Evolutionary conservation across 345 rosid species (phyloP).

Genomic region (Eucalyptus microcorys): DNA sequence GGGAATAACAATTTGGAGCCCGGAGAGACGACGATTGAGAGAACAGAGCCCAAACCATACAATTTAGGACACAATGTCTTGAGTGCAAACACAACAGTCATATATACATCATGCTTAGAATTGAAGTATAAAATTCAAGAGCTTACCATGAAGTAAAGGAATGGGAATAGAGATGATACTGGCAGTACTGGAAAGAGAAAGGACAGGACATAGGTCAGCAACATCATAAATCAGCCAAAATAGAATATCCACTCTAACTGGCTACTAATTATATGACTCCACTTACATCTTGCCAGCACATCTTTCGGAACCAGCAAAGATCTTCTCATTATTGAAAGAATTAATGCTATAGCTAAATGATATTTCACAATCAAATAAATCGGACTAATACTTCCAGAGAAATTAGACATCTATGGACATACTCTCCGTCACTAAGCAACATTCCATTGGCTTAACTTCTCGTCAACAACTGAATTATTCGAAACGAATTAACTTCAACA

Average conservation of each 20-base stretch:
- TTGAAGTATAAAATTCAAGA: neutral
- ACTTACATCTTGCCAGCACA: neutral
- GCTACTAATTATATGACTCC: neutral
- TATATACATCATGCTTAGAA: neutral
- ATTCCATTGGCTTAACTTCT: neutral
- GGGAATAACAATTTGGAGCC: neutral
- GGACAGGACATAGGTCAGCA: neutral
- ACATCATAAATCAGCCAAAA: neutral
- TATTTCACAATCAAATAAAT: neutral
- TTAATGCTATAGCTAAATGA: neutral
- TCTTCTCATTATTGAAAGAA: neutral
- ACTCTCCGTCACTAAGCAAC: neutral
- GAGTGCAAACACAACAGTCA: neutral
- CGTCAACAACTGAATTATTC: neutral
- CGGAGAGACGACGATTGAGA: neutral
- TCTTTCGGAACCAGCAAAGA: neutral
- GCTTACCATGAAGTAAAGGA: slow-evolving; percentile 87
- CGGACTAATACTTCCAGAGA: neutral
- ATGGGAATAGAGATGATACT: slow-evolving; percentile 86
- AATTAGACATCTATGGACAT: neutral
- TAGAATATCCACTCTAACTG: neutral
- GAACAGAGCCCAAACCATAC: neutral
- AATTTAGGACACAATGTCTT: neutral
- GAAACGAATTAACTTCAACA: neutral
- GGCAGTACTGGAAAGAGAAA: slow-evolving; percentile 62